Evolutionary conservation across 169 alveolate genomes (phyloP).

Genomic region (Perkinsus chesapeaki): DNA sequence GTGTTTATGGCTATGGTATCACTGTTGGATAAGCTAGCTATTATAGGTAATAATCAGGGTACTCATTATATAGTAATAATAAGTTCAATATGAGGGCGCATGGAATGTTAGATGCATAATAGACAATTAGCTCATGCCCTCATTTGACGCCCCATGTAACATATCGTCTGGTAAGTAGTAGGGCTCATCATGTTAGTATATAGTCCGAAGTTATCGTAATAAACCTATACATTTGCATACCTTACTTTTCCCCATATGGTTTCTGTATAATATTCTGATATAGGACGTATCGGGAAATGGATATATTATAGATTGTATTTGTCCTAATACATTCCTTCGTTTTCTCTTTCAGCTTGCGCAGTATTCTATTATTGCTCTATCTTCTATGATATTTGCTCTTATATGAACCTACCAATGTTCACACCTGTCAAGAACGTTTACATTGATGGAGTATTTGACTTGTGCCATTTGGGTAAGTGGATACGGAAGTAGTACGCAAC

Average conservation of each 20-base stretch:
- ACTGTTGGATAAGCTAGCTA: background rate
- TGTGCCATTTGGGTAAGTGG: conserved; percentile 12
- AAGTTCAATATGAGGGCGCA: too few relatives aligned
- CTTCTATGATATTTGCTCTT: conserved; percentile 1
- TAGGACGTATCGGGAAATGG: background rate
- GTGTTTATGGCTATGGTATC: conserved; percentile 3
- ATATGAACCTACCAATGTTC: conserved; percentile 16
- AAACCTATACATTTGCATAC: too few relatives aligned
- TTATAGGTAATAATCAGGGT: background rate
- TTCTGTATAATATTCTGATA: background rate
- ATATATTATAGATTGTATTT: background rate
- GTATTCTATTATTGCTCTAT: background rate
- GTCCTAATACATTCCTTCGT: background rate
- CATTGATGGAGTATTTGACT: conserved; percentile 15
- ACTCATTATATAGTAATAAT: too few relatives aligned
- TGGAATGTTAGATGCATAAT: too few relatives aligned
- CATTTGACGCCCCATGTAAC: too few relatives aligned
- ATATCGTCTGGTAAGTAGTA: too few relatives aligned
- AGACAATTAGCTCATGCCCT: too few relatives aligned
- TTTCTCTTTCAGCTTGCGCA: background rate
- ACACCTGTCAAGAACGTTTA: conserved; percentile 10
- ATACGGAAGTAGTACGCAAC: background rate
- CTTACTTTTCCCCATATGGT: too few relatives aligned
- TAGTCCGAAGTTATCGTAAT: too few relatives aligned
- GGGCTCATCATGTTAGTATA: too few relatives aligned